Percentiles rank a stretch among this genome's conserved stretches.
Evolutionary conservation across 2,329 filamentous ascomycete species (phyloP).

Genomic region (Beauveria caledonica): DNA sequence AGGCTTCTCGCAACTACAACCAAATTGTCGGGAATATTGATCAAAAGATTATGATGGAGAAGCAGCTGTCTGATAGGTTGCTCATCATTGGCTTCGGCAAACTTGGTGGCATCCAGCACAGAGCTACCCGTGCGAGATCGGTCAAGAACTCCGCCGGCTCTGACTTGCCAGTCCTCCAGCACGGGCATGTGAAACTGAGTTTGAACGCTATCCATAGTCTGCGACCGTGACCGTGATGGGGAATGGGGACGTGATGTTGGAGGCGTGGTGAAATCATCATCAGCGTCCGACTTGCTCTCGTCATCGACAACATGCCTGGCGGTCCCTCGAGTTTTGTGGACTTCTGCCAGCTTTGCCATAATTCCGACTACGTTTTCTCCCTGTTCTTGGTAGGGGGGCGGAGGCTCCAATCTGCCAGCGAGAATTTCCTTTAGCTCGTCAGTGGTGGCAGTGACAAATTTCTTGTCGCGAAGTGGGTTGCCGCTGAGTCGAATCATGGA

Average conservation of each 20-base stretch:
- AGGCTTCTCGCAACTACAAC: slow-evolving; percentile 64
- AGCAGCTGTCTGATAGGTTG: slow-evolving; percentile 51
- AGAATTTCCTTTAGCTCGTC: slow-evolving; percentile 74
- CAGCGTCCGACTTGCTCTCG: slow-evolving; percentile 42
- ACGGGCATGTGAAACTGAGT: slow-evolving; percentile 37
- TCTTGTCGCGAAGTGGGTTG: slow-evolving; percentile 87
- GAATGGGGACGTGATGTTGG: slow-evolving; percentile 46
- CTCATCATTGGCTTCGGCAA: slow-evolving; percentile 44
- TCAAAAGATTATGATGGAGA: slow-evolving; percentile 71
- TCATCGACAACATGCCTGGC: slow-evolving; percentile 23
- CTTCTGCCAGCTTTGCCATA: slow-evolving; percentile 25
- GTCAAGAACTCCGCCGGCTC: slow-evolving; percentile 58
- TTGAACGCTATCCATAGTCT: slow-evolving; percentile 36
- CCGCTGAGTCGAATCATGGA: slow-evolving; percentile 69
- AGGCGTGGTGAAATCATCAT: slow-evolving; percentile 48
- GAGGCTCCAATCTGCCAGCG: slow-evolving; percentile 55
- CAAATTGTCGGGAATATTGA: slow-evolving; percentile 60
- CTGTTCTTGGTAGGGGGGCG: slow-evolving; percentile 32
- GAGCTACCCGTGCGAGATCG: slow-evolving; percentile 58
- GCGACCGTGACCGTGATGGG: slow-evolving; percentile 39
- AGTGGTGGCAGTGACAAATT: slow-evolving; percentile 70
- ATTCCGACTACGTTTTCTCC: slow-evolving; percentile 16
- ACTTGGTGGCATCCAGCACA: slow-evolving; percentile 49
- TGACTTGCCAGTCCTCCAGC: slow-evolving; percentile 46
- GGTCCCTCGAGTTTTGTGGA: slow-evolving; percentile 15